Evolutionary conservation across 345 rosid genomes (phyloP), one percentile per base, ranked within the genome.

Genomic region (Eucalyptus polybractea): DNA sequence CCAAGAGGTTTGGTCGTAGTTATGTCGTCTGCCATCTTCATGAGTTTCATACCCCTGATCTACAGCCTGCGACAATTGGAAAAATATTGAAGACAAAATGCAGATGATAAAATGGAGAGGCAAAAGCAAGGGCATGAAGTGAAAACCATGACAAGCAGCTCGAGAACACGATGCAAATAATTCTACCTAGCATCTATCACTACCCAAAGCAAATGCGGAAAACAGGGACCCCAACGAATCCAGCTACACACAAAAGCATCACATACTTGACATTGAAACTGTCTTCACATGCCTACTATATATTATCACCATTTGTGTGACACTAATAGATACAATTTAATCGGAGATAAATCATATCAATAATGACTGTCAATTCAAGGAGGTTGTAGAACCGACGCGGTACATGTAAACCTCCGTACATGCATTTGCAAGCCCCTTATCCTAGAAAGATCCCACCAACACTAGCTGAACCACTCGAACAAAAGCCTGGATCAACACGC

Each of bases 1-100:
- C 91, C 92, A 91, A 16, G 60, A 88, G 85, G 89, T 92, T 89
- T 88, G 88, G 49, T 72, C 47, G 65, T 90, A 92, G 81, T 86
- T 91, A 60, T 91, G 92, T 5, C 12, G 89, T 65, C 47, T 58
- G 50, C 54, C 89, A 80, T 87, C 91, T 88, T 91, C 94, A 89
- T 91, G 67, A 44, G 80, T 89, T 62, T 33, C 91, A 47, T 92
- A 89, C 50, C 72, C 91, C 62, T 90, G 91, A 90, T 90, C 45
- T 29, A 25, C 91, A 62, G 88, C 91, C 94, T 93, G 90, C 54
- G 50, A 42, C 87, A 80, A 51, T 67, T 44, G 88, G 67, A 80
- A 17, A 62, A 15, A 56, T 14, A 33, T 49, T 51, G 11, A 86
- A 29, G 80, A 87, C 54, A 56, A 87, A 53, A 50, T 58, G 37